phyloP scores from a whole-genome alignment of 352 stramenopile species.

The Phytophthora pseudosyringae region DNA sequence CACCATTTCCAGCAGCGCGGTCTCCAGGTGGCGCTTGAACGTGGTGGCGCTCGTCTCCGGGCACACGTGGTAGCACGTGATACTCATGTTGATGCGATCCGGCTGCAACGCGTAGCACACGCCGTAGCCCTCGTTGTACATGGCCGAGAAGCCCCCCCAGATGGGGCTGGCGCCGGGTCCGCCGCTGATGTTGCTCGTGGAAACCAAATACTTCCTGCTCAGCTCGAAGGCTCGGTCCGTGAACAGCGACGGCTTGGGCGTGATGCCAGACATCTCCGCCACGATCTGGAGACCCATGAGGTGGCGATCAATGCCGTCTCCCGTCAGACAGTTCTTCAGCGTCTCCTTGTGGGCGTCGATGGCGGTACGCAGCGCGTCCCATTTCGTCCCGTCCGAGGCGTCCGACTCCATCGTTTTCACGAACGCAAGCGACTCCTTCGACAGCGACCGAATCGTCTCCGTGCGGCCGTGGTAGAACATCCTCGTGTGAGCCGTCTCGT shows the following conservation, averaged over 20 bases:
- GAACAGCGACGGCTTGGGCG: conserved; percentile 91
- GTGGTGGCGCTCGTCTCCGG: conserved; percentile 79
- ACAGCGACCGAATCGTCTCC: conserved; percentile 91
- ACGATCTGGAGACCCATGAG: conserved; percentile 97
- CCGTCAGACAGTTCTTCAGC: conserved; percentile 83
- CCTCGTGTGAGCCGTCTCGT: conserved; percentile 98
- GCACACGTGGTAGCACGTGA: conserved; percentile 91
- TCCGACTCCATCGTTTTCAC: conserved; percentile 90
- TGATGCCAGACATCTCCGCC: conserved; percentile 91
- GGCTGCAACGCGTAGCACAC: conserved; percentile 96
- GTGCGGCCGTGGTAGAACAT: conserved; percentile 98
- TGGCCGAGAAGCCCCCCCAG: conserved; percentile 97
- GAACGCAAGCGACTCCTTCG: conserved; percentile 91
- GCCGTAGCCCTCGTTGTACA: conserved; percentile 95
- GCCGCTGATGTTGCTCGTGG: conserved; percentile 95
- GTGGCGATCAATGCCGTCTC: conserved; percentile 95
- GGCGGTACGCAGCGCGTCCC: conserved; percentile 89
- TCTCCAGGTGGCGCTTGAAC: conserved; percentile 93
- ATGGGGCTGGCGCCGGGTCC: conserved; percentile 94
- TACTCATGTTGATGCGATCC: conserved; percentile 95
- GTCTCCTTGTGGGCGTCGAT: conserved; percentile 93
- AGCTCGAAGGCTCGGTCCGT: conserved; percentile 93
- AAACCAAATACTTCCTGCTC: conserved; percentile 96
- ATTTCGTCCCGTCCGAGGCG: conserved; percentile 67
- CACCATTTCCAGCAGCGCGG: conserved; percentile 95